Evolutionary conservation across 805 yeast genomes (phyloP).

Genomic region (Tetrapisispora iriomotensis): DNA sequence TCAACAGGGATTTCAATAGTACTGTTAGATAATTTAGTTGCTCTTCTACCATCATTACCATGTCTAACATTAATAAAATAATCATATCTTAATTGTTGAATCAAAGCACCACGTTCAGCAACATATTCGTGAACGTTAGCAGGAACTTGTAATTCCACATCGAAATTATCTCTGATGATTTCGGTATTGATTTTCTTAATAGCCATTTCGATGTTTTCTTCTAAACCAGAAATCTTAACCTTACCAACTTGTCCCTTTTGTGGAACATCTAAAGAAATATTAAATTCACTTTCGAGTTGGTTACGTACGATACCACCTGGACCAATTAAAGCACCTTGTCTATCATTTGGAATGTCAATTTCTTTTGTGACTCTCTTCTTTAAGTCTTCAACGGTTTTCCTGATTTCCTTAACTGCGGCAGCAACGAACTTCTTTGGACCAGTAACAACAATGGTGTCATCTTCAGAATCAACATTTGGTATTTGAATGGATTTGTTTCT

Average conservation of each 20-base stretch:
- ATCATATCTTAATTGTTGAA: conserved; percentile 43
- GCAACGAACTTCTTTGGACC: conserved; percentile 74
- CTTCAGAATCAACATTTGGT: conserved; percentile 62
- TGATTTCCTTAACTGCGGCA: conserved; percentile 52
- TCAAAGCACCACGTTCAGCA: conserved; percentile 56
- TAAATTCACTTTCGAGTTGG: conserved; percentile 57
- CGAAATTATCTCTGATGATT: conserved; percentile 50
- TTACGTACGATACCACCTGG: conserved; percentile 70
- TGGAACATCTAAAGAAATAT: conserved; percentile 60
- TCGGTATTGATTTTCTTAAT: conserved; percentile 46
- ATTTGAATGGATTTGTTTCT: conserved; percentile 34
- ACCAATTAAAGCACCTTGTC: conserved; percentile 72
- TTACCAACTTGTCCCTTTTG: conserved; percentile 40
- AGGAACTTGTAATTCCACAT: conserved; percentile 48
- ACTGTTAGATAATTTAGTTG: conserved; percentile 39
- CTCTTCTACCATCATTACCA: conserved; percentile 42
- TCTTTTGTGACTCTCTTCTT: conserved; percentile 49
- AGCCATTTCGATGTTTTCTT: conserved; percentile 55
- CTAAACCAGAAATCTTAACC: conserved; percentile 53
- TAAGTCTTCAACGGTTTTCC: conserved; percentile 50
- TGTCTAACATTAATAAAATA: conserved; percentile 50
- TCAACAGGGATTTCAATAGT: conserved; percentile 39
- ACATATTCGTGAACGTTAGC: conserved; percentile 47
- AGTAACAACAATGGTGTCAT: conserved; percentile 46
- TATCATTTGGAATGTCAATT: conserved; percentile 55